Base-by-base conservation (phyloP, 257 asterid genomes). In the Leptodermis oblonga region DNA sequence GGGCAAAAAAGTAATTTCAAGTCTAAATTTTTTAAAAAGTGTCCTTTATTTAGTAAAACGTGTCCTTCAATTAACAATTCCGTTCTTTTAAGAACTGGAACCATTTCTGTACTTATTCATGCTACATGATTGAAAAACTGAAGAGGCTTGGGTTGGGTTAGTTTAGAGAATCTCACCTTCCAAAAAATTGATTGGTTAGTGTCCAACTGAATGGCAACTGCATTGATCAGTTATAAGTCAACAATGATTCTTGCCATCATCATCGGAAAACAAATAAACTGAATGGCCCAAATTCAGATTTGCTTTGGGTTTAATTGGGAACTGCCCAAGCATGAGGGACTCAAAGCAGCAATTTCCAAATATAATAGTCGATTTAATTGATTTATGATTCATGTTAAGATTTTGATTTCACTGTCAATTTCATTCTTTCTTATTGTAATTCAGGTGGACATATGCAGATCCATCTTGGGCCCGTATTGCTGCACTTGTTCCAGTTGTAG, bases 381-480 rank as follows among this genome's bases (percentile, higher is more conserved):
- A 66, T 34, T 51, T 33, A 30, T 11, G 7, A 33, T 20, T 49
- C 53, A 31, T 17, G 12, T 14, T 6, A 41, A 18, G 25, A 31
- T 30, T 22, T 67, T 39, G 45, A n/a, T 7, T 53, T 73, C 73
- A 65, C 74, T 80, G 73, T 73, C 69, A 43, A 70, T 73, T 81
- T 79, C 55, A 73, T 79, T 65, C 76, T 77, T 77, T 81, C 85
- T 87, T 76, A 73, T 87, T 82, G 86, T 86, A 81, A 83, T 81
- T 83, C 85, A 93, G 98, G 97, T 93, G 99, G 99, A 90, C 97
- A 77, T 93, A 93, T 81, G 96, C 90, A 80, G 99, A 93, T 87
- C 76, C 96, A 76, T 90, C 99, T 39, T 93, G 99, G 99, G 97
- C 96, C 62, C 88, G 99, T 63, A 87, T 93, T 67, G 99, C 99